These are phyloP conservation scores for Colletotrichum abscissum DNA, from an alignment of 2,329 filamentous ascomycete species.

Conservation along the genomic window DNA sequence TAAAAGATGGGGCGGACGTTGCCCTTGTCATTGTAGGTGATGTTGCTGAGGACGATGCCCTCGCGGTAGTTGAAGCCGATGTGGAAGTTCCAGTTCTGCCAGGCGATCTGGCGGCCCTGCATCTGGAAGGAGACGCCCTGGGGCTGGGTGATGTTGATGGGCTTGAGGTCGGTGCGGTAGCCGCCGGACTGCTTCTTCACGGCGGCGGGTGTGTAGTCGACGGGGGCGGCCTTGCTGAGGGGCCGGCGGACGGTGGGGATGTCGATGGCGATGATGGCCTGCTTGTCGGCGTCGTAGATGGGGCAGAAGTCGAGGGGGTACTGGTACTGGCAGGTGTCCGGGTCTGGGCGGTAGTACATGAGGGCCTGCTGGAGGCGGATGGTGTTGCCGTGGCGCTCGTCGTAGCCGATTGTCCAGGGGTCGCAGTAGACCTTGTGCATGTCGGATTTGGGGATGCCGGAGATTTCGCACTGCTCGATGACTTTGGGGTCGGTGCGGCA, in stretches of 20 bases:
- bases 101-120: slow-evolving; percentile 78
- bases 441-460: slow-evolving; percentile 82
- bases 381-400: slow-evolving; percentile 85
- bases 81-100: slow-evolving; percentile 96
- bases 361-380: slow-evolving; percentile 89
- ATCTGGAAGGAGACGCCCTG: slow-evolving; percentile 90
- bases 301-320: slow-evolving; percentile 95
- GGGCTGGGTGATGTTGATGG: slow-evolving; percentile 87
- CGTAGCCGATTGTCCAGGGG: slow-evolving; percentile 95
- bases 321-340: slow-evolving; percentile 90
- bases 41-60: slow-evolving; percentile 90
- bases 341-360: slow-evolving; percentile 92
- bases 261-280: slow-evolving; percentile 85
- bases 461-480: slow-evolving; percentile 88
- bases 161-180: slow-evolving; percentile 83
- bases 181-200: slow-evolving; percentile 77
- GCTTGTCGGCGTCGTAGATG: slow-evolving; percentile 85
- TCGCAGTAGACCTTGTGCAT: slow-evolving; percentile 98
- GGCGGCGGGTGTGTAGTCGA: slow-evolving; percentile 83
- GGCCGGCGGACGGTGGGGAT: slow-evolving; percentile 82
- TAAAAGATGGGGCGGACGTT: slow-evolving; percentile 85
- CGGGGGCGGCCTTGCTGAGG: slow-evolving; percentile 75
- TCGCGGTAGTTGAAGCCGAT: slow-evolving; percentile 96
- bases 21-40: slow-evolving; percentile 88
- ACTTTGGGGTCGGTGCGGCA: slow-evolving; percentile 84